A percentile compares a stretch with the other conserved stretches of the same genome.
Evolutionary conservation across 371 early-diverging fungal genomes (phyloP).

Genomic region (Chytridium lagenaria): DNA sequence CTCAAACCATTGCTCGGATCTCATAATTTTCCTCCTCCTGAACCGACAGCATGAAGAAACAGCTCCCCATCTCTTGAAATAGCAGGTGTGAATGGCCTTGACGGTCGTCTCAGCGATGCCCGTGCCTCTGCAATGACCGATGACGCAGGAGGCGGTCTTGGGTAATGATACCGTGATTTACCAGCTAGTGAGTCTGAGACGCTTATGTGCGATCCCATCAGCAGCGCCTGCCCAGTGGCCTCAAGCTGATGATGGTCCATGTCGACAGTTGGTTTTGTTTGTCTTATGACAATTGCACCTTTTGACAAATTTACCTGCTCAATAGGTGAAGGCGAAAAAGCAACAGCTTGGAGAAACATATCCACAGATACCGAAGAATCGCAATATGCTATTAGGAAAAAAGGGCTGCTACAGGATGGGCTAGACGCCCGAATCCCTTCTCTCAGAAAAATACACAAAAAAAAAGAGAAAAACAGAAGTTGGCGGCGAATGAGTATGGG

Average conservation of each 20-base stretch:
- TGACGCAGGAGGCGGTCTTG: constrained; percentile 15
- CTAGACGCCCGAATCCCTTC: no score
- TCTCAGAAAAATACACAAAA: no score
- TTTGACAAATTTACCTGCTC: background rate
- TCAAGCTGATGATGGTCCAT: background rate
- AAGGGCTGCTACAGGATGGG: no score
- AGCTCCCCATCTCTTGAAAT: constrained; percentile 1
- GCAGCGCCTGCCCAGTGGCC: background rate
- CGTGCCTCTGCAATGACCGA: constrained; percentile 40
- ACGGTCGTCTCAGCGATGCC: constrained; percentile 36
- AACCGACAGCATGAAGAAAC: background rate
- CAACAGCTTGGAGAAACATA: background rate
- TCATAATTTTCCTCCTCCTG: background rate
- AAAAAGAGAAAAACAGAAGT: background rate
- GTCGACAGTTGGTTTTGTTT: background rate
- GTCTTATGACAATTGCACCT: background rate
- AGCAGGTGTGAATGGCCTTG: constrained; percentile 43
- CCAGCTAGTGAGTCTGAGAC: background rate
- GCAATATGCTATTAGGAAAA: no score
- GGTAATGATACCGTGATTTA: background rate
- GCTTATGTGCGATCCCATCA: background rate
- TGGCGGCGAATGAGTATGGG: no score
- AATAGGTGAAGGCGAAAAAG: background rate
- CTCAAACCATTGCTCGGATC: background rate
- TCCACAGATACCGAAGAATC: no score